Base-by-base conservation (phyloP, 2,329 filamentous ascomycete species). In the Paraconiothyrium sp. region DNA sequence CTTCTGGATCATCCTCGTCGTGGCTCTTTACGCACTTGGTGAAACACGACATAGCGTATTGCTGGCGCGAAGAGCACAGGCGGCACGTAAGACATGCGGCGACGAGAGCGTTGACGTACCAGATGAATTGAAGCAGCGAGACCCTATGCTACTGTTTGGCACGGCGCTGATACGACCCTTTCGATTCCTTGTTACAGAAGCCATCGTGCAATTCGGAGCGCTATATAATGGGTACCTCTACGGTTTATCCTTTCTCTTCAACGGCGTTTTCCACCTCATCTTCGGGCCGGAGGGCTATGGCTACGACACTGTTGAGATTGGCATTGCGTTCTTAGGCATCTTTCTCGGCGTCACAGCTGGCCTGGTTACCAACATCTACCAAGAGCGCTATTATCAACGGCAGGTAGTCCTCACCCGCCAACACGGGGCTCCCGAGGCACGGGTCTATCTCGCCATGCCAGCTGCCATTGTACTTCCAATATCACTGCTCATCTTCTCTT, bases 151-250 rank as follows among this genome's bases (percentile, higher is more conserved):
- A 41, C 67, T 84, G 3, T 81, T 84, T 57, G 69, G 74, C 2
- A 76, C 79, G 5, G 77, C 82, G 9, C 73, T 84, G 7, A 75
- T 78, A 24, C 71, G 83, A n/a, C 83, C 83, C 0, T 83, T 84
- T 59, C 72, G 80, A 1, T 84, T 84, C 54, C 64, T 84, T 3
- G 76, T 74, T 13, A 79, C 80, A 1, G 83, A 84, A 65, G 80
- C 81, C 39, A 84, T 84, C 47, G 79, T 83, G 34, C 77, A 82
- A 16, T 83, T 83, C 39, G 78, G 76, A n/a, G 82, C 83, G 2
- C 66, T 83, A 0, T 84, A 83, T 67, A 84, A 84, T 51, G 82
- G 81, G 4, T 84, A 82, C 60, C 71, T 84, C 2, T 84, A 84
- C 54, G 83, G 83, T 1, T 60, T 84, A 9, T 82, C 80, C 1